Percentiles rank a stretch among this genome's conserved stretches.
phyloP scores from a whole-genome alignment of 1,284 basidiomycete genomes.

The Flammula alnicola region DNA sequence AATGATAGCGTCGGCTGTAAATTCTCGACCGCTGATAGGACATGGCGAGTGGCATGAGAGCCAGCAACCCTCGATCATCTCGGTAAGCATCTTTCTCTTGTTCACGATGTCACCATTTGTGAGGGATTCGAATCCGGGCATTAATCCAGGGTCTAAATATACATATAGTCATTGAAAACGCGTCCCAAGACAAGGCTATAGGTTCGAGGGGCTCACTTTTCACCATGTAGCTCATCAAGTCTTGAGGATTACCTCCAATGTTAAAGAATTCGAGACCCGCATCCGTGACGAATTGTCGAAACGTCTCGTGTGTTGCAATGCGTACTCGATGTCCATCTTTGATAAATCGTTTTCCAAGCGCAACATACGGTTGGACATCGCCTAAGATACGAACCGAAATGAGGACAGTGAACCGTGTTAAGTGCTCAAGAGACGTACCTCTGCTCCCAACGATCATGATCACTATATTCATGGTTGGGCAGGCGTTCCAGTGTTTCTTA shows the following conservation, averaged over 20 bases:
- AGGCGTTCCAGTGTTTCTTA: constrained; percentile 36
- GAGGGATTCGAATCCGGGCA: constrained; percentile 53
- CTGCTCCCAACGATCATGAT: constrained; percentile 70
- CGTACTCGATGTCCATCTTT: constrained; percentile 64
- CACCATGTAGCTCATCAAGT: constrained; percentile 67
- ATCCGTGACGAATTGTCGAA: constrained; percentile 57
- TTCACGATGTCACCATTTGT: constrained; percentile 52
- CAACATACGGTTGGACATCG: constrained; percentile 72
- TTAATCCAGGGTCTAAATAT: constrained; percentile 51
- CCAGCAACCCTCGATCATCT: constrained; percentile 68
- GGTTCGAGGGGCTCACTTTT: constrained; percentile 42
- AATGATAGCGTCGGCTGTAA: constrained; percentile 67
- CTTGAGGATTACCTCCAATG: constrained; percentile 63
- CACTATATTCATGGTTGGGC: constrained; percentile 58
- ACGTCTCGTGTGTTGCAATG: constrained; percentile 70
- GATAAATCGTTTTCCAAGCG: constrained; percentile 58
- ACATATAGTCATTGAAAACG: background rate
- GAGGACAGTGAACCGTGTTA: background rate
- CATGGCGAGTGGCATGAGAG: constrained; percentile 54
- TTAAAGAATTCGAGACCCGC: constrained; percentile 58
- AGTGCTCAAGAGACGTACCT: constrained; percentile 39
- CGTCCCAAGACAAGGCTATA: constrained; percentile 3
- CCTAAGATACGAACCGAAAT: constrained; percentile 38
- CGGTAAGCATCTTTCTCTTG: constrained; percentile 52
- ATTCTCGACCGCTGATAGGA: constrained; percentile 44